Evolutionary conservation across 805 yeast species (phyloP).

Genomic region (Candida coleopterorum): DNA sequence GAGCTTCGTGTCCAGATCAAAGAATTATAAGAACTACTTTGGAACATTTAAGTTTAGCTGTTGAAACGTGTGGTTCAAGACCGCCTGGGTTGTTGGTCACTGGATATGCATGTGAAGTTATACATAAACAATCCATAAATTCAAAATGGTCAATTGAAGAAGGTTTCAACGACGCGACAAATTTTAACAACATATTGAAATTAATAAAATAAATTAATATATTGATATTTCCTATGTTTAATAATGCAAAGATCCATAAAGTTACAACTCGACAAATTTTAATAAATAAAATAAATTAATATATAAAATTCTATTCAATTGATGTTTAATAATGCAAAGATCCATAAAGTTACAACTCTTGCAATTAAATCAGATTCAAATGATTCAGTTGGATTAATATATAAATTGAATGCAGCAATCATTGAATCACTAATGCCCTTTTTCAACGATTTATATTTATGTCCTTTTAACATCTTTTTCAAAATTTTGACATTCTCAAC

Average conservation of each 20-base stretch:
- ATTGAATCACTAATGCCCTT: slow-evolving; percentile 2
- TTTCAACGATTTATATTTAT: not conserved
- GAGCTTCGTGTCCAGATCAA: slow-evolving; percentile 93
- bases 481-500: not conserved
- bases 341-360: slow-evolving; percentile 4
- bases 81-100: slow-evolving; percentile 90
- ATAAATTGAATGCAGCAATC: not conserved
- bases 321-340: slow-evolving; percentile 3
- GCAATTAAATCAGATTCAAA: slow-evolving; percentile 3
- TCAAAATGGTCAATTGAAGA: slow-evolving; percentile 47
- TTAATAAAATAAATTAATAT: no score
- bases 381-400: not conserved
- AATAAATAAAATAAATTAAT: no score
- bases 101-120: slow-evolving; percentile 70
- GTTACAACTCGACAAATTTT: no score
- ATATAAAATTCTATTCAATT: no score
- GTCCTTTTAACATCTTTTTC: not conserved
- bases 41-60: slow-evolving; percentile 62
- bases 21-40: slow-evolving; percentile 72
- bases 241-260: slow-evolving; percentile 6
- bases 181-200: slow-evolving; percentile 3
- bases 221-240: no score
- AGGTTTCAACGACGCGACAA: slow-evolving; percentile 22
- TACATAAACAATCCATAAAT: slow-evolving; percentile 19
- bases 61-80: slow-evolving; percentile 73